Conservation (phyloP, 2,329 filamentous ascomycete species). For the Calonectria ilicicola region DNA sequence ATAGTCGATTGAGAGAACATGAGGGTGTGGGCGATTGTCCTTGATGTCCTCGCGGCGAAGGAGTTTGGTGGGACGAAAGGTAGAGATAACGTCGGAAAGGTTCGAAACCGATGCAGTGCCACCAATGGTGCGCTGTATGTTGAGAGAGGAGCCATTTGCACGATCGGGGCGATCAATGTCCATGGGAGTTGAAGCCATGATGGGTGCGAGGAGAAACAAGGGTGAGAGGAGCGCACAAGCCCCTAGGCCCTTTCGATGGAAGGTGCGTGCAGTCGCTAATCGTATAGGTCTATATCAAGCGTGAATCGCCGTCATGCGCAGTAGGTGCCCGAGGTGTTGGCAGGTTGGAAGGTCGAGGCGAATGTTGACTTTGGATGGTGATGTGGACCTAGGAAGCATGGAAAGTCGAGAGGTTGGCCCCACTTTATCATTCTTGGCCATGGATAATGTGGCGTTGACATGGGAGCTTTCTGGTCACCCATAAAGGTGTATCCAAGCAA, state of each 20-base stretch:
- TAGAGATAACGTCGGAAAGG: conserved; percentile 81
- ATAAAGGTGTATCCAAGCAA: background rate
- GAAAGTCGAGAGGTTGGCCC: background rate
- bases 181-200: conserved; percentile 68
- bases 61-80: conserved; percentile 85
- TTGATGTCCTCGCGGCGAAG: conserved; percentile 69
- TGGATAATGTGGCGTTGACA: background rate
- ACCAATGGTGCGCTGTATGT: conserved; percentile 62
- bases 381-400: background rate
- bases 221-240: background rate
- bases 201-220: conserved; percentile 6
- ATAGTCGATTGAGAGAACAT: conserved; percentile 75
- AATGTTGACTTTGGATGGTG: background rate
- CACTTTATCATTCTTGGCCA: background rate
- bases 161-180: conserved; percentile 61
- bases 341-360: background rate
- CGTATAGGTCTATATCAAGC: rapidly evolving
- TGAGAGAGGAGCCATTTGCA: conserved; percentile 59
- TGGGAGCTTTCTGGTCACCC: background rate
- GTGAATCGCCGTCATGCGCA: background rate
- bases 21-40: conserved; percentile 55
- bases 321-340: background rate
- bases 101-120: conserved; percentile 67
- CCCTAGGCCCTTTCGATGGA: background rate
- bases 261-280: background rate